Percentiles rank a stretch among this genome's conserved stretches.
Evolutionary conservation across 345 rosid species (phyloP).

Genomic region (Eucalyptus curtisii): DNA sequence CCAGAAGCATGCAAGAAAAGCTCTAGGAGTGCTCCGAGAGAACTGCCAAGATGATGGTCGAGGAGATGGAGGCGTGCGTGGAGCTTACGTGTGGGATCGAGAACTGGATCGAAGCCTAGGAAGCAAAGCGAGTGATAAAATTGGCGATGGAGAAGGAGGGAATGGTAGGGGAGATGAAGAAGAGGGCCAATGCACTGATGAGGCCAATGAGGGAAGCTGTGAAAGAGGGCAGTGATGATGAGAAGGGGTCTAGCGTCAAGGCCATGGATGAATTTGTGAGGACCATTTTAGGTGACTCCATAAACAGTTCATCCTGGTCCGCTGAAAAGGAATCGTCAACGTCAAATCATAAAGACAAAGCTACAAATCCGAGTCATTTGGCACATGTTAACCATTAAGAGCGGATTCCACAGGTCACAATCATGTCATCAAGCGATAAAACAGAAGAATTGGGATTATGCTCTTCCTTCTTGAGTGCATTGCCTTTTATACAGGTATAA

Average conservation of each 20-base stretch:
- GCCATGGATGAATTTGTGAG: neutral
- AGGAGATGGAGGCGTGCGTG: conserved; percentile 31
- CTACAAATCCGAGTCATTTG: too few relatives aligned
- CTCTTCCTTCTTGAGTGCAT: neutral
- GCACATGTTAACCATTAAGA: too few relatives aligned
- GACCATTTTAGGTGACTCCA: neutral
- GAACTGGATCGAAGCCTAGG: neutral
- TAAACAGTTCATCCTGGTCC: neutral
- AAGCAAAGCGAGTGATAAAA: conserved; percentile 18
- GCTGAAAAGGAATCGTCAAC: too few relatives aligned
- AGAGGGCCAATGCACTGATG: neutral
- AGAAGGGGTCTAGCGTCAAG: neutral
- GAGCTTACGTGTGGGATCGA: conserved; percentile 26
- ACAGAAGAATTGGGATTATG: neutral
- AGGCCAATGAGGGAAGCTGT: neutral
- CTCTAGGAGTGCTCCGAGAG: conserved; percentile 8
- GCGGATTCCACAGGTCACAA: too few relatives aligned
- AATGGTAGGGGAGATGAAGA: conserved; percentile 28
- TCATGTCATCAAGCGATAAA: too few relatives aligned
- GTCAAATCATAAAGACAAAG: too few relatives aligned
- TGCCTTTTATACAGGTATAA: neutral
- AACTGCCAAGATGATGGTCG: conserved; percentile 28
- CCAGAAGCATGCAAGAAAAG: conserved; percentile 1
- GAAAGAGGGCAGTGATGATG: neutral
- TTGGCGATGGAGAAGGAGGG: conserved; percentile 17